Conservation (phyloP, 2,329 filamentous ascomycete genomes). For the Hypoxylon sp. region DNA sequence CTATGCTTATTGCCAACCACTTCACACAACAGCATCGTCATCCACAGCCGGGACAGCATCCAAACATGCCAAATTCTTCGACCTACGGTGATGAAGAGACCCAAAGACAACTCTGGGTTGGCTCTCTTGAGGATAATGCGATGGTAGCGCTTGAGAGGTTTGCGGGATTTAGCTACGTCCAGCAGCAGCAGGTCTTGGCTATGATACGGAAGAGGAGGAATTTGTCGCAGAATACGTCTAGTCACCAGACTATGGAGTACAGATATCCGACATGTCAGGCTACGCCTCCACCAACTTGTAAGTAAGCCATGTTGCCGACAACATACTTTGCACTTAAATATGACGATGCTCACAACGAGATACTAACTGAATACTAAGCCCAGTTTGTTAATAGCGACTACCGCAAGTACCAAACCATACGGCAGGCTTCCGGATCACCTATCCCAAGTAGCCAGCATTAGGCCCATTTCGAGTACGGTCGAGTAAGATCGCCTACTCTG, state of each 20-base stretch:
- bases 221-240: constrained; percentile 30
- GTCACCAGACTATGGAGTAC: constrained; percentile 41
- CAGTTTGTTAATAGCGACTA: constrained; percentile 38
- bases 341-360: not conserved
- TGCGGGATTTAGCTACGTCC: constrained; percentile 44
- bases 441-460: constrained; percentile 28
- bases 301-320: constrained; percentile 12
- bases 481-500: constrained; percentile 1
- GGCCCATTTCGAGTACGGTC: not conserved
- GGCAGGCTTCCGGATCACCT: constrained; percentile 39
- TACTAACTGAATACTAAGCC: constrained; percentile 31
- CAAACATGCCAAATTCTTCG: constrained; percentile 28
- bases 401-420: constrained; percentile 37
- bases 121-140: constrained; percentile 44
- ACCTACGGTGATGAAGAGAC: constrained; percentile 39
- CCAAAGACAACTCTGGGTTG: constrained; percentile 38
- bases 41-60: constrained; percentile 34
- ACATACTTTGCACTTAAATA: not conserved
- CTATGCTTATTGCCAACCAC: constrained; percentile 30
- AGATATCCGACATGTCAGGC: constrained; percentile 40
- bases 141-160: constrained; percentile 48
- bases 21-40: constrained; percentile 32
- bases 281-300: constrained; percentile 39
- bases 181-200: constrained; percentile 48
- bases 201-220: constrained; percentile 46